Evolutionary conservation across 768 basidiomycete species (phyloP), one percentile per base, ranked within the genome.

Genomic region (Tricholoma sp.): DNA sequence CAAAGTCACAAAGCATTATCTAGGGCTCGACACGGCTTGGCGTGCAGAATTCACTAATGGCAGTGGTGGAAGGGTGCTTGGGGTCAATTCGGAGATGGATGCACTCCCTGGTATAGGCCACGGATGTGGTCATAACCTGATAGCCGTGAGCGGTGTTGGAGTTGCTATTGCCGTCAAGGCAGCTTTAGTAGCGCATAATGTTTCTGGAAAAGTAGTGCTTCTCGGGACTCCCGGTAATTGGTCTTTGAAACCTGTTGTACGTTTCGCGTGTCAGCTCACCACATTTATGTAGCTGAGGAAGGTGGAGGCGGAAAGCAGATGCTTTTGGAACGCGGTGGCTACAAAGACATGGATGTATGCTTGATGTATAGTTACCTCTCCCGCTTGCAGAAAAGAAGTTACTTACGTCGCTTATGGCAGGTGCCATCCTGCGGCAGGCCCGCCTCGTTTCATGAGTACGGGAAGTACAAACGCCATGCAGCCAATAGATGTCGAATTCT

Each of bases 121-220:
- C 66, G 88, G 81, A 0, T 92, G 90, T 65, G 90, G 90, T 0
- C 90, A 93, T 69, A 91, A 92, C 68, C 76, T 93, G 59, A 91
- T 91, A 61, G 90, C 90, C 47, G 80, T 86, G 62, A 82, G 83
- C 59, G 90, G 89, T 39, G 82, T 89, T 33, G 91, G 85, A 36
- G 74, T 85, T 44, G 89, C 89, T 31, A 69, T 93, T 54, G 87
- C 87, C 33, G 77, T 91, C 52, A 86, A 85, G 66, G 77, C 82
- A 52, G 89, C 86, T 28, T 66, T 92, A 58, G 73, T 83, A 69
- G 74, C 78, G 52, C 82, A 85, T 66, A 72, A 82, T 62, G 74
- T 87, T 44, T 63, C 83, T 31, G 90, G 88, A 6, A 90, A 78
- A 54, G 72, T 93, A 36, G 73, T 92, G 55, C 76, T 92, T 24